Evolutionary conservation across 2,329 filamentous ascomycete genomes (phyloP), one percentile per base, ranked within the genome.

Genomic region (Xylaria digitata): DNA sequence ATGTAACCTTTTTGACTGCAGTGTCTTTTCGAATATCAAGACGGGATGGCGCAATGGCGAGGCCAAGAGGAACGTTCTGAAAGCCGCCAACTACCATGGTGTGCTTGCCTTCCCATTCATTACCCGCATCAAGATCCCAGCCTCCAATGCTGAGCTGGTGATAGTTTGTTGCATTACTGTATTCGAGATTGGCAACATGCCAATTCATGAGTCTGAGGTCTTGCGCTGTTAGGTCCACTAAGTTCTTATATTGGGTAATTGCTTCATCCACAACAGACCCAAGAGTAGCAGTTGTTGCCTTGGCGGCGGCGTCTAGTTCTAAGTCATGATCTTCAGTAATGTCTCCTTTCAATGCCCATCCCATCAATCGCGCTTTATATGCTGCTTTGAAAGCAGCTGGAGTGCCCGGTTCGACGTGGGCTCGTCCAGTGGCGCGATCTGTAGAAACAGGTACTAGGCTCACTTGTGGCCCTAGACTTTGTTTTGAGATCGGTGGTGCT

Each of bases 171-270:
- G 96, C 96, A 78, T 98, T 99, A 69, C 95, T 96, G 77, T 99
- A 99, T 79, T 99, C 96, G 15, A 99, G 85, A 76, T 99, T 99
- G 71, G 96, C 96, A 78, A 97, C 92, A 79, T 99, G 96, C 96
- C 96, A 99, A 76, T 97, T 99, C 75, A 98, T 86, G 17, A 99
- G 84, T 52, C 96, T 89, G 79, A 97, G 90, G 75, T 99, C 96
- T 76, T 93, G 92, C 0, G 94, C 87, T 15, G 89, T 92, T 59
- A 99, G 82, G 65, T 97, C 90, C 32, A 98, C 86, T 55, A 99
- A 86, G 37, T 87, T 84, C 74, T 92, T 90, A 77, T 97, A 99
- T 78, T 98, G 94, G 19, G 86, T 86, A 67, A 99, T 90, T n/a
- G 94, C 93, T 71, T 94, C 90, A 75, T 99, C 93, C 82, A 98